These are phyloP conservation scores for Nemania sp. DNA, from an alignment of 2,329 filamentous ascomycete species.

Conservation along the genomic window DNA sequence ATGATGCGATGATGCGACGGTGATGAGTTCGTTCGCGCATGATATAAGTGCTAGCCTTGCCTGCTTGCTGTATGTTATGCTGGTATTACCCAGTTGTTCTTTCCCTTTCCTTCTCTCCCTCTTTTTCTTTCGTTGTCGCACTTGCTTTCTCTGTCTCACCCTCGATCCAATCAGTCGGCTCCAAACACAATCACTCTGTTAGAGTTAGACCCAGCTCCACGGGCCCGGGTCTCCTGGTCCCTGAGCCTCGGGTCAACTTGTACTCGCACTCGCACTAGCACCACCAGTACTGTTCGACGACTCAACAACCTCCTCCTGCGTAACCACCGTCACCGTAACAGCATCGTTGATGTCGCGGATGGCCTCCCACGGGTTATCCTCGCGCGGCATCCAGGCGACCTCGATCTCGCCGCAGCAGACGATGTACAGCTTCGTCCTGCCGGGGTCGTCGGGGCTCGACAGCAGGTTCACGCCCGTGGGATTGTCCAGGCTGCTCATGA, in stretches of 20 bases:
- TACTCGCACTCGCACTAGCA: neutral
- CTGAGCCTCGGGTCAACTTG: too few species aligned
- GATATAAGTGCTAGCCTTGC: neutral
- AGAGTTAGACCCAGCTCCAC: too few species aligned
- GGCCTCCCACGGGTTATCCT: constrained; percentile 33
- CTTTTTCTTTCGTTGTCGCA: neutral
- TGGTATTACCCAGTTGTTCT: neutral
- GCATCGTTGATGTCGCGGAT: constrained; percentile 35
- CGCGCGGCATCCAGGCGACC: constrained; percentile 36
- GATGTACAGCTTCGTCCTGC: constrained; percentile 33
- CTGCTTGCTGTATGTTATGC: neutral
- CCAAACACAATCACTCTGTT: too few species aligned
- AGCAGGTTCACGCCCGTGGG: constrained; percentile 36
- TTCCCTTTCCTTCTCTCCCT: neutral
- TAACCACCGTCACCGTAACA: constrained; percentile 28
- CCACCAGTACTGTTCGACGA: neutral
- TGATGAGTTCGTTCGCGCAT: too few species aligned
- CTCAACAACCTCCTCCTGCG: constrained; percentile 20
- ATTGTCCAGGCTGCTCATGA: constrained; percentile 35
- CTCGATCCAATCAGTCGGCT: neutral
- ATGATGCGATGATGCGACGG: too few species aligned
- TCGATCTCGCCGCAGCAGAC: constrained; percentile 40
- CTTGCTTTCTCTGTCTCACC: neutral
- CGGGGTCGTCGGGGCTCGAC: constrained; percentile 14
- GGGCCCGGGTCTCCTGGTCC: too few species aligned